Evolutionary conservation across 495 filamentous ascomycete species (phyloP), one percentile per base, ranked within the genome.

Genomic region (Lasiosphaeris hirsuta): DNA sequence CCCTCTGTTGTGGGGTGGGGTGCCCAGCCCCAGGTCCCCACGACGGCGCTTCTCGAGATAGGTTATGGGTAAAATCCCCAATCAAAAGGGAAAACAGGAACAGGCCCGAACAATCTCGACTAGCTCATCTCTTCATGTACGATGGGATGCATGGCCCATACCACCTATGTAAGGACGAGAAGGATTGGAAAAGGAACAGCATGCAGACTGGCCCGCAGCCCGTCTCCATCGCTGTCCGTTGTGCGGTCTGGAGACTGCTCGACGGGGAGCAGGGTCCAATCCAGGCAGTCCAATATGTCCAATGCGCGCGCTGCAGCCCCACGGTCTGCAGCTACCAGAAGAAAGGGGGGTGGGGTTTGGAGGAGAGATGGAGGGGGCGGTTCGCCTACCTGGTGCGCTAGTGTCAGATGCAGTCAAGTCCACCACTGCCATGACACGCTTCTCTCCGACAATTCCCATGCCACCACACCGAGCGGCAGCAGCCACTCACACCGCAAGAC

Each of bases 71-170:
- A 65, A 66, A 68, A 57, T 34, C 62, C 60, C 62, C 62, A 65
- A 68, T 63, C 60, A 65, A 63, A 52, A 60, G 60, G 58, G 62
- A 63, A 64, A 68, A 65, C 57, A 57, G 51, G 57, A 63, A 65
- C 62, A 60, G 62, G 48, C 63, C 63, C 61, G 63, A 57, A 47
- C 50, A 65, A 63, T 64, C 56, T 69, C 62, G 56, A 63, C 67
- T 61, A 65, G 62, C 61, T 53, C 43, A 45, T 56, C 57, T 37
- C 54, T 30, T 48, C 58, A 61, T 61, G 54, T 61, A 66, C 58
- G 61, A 60, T 66, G 63, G 38, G 57, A 54, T 65, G 57, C 63
- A 63, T 55, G 19, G 49, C n/a, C n/a, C n/a, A n/a, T n/a, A n/a
- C n/a, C n/a, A n/a, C n/a, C n/a, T n/a, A n/a, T n/a, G n/a, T 51